Evolutionary conservation across 495 filamentous ascomycete genomes (phyloP).

Genomic region (Penicillium psychrofluorescens): DNA sequence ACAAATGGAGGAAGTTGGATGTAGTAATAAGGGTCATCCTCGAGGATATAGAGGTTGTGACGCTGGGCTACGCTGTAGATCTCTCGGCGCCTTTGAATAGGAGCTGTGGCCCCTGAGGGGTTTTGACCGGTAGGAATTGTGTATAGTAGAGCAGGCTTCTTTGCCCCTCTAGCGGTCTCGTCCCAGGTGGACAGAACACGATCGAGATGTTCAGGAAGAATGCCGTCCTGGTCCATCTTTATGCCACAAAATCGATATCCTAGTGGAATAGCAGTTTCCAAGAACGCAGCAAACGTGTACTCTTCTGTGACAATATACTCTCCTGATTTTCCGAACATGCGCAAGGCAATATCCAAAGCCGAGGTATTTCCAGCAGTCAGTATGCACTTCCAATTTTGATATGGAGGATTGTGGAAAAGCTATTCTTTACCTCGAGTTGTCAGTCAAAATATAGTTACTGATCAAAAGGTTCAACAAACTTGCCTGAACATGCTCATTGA

Average conservation of each 20-base stretch:
- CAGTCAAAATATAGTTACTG: too few relatives aligned
- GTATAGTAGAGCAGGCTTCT: slow-evolving; percentile 64
- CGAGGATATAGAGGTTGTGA: slow-evolving; percentile 81
- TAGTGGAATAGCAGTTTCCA: slow-evolving; percentile 54
- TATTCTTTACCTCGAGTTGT: not conserved
- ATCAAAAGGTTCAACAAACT: slow-evolving; percentile 29
- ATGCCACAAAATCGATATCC: slow-evolving; percentile 1
- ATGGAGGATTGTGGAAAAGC: slow-evolving; percentile 54
- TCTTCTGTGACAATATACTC: slow-evolving; percentile 78
- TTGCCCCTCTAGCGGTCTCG: slow-evolving; percentile 35
- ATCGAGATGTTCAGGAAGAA: slow-evolving; percentile 62
- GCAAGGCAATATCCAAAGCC: slow-evolving; percentile 65
- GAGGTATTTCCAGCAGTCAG: slow-evolving; percentile 73
- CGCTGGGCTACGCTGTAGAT: slow-evolving; percentile 73
- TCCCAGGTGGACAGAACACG: slow-evolving; percentile 63
- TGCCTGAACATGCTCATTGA: slow-evolving; percentile 25
- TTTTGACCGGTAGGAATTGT: slow-evolving; percentile 70
- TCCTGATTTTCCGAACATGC: slow-evolving; percentile 54
- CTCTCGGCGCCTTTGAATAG: slow-evolving; percentile 50
- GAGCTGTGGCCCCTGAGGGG: slow-evolving; percentile 85
- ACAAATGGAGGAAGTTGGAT: slow-evolving; percentile 32
- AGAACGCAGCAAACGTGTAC: slow-evolving; percentile 75
- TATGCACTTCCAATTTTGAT: slow-evolving; percentile 75
- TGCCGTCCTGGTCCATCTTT: slow-evolving; percentile 68
- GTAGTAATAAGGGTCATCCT: slow-evolving; percentile 84